A percentile compares a stretch with the other conserved stretches of the same genome.
Conservation (phyloP, 1,284 basidiomycete genomes). For the Apiotrichum laibachii region DNA sequence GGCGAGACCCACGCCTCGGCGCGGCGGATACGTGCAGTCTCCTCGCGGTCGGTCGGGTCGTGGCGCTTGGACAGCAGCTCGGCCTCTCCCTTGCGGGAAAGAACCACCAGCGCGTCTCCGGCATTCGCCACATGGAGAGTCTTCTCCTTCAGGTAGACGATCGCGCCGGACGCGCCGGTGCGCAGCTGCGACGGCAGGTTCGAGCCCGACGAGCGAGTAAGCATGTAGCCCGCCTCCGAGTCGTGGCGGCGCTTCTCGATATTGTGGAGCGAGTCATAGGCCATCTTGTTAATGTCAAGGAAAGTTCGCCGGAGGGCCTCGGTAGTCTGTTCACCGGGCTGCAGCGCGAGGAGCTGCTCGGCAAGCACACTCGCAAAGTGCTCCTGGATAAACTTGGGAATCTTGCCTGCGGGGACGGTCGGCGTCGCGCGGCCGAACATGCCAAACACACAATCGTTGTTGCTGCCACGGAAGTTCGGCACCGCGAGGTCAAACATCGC, state of each 20-base stretch:
- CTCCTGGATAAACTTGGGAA: constrained; percentile 74
- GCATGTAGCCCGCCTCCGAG: constrained; percentile 60
- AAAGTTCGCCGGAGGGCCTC: constrained; percentile 84
- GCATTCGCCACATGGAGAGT: constrained; percentile 87
- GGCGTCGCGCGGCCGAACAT: constrained; percentile 83
- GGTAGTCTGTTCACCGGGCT: constrained; percentile 59
- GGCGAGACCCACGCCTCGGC: constrained; percentile 97
- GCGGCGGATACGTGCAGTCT: constrained; percentile 80
- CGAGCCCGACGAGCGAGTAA: constrained; percentile 5
- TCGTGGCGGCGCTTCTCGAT: constrained; percentile 59
- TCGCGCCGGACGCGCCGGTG: constrained; percentile 81
- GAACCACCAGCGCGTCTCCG: constrained; percentile 83
- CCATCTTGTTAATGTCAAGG: constrained; percentile 73
- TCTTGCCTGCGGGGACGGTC: constrained; percentile 53
- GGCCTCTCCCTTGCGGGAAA: constrained; percentile 76
- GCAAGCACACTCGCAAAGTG: constrained; percentile 66
- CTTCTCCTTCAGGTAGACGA: constrained; percentile 78
- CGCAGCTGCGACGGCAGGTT: constrained; percentile 53
- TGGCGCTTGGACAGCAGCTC: constrained; percentile 76
- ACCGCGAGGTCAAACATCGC: constrained; percentile 91
- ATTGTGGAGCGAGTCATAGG: constrained; percentile 63
- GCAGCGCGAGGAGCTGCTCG: constrained; percentile 59
- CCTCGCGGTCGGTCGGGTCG: constrained; percentile 82
- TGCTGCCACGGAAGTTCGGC: constrained; percentile 74
- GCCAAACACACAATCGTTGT: constrained; percentile 88